Conservation (phyloP, 441 rosid genomes). For the Pelargonium fulgidum region DNA sequence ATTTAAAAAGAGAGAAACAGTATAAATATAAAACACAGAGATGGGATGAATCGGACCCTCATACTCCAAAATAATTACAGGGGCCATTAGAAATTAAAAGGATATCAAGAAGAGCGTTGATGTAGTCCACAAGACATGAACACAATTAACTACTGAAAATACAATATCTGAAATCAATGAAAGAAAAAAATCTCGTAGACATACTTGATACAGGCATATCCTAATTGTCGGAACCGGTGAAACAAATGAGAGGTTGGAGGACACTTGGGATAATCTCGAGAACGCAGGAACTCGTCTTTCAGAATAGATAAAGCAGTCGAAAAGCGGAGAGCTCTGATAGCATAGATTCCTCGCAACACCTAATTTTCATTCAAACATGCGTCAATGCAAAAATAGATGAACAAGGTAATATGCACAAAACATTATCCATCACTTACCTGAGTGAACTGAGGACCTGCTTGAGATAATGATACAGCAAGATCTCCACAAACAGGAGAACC, state of each 20-base stretch:
- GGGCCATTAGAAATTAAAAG: not conserved
- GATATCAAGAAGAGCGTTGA: not conserved
- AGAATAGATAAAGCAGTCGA: conserved; percentile 84
- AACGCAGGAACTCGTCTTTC: conserved; percentile 91
- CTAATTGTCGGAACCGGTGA: conserved; percentile 89
- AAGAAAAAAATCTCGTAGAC: conserved; percentile 17
- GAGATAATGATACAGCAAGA: conserved; percentile 95
- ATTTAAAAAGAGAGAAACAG: too few species aligned
- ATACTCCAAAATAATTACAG: not conserved
- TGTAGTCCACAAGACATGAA: not conserved
- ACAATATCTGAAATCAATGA: not conserved
- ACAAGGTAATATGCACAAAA: conserved; percentile 16
- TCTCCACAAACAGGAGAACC: conserved; percentile 96
- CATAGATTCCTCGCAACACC: conserved; percentile 85
- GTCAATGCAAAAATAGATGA: conserved; percentile 26
- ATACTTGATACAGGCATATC: conserved; percentile 95
- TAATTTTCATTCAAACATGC: conserved; percentile 27
- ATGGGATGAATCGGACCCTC: not conserved
- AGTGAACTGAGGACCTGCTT: conserved; percentile 95
- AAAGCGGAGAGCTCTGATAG: conserved; percentile 89
- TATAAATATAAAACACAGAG: too few species aligned
- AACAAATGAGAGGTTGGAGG: conserved; percentile 90
- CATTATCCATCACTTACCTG: conserved; percentile 49
- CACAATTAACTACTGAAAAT: not conserved
- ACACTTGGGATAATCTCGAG: conserved; percentile 97